Percentiles rank a stretch among this genome's conserved stretches.
Conservation (phyloP, 2,329 filamentous ascomycete species). For the Torrubiella hemipterigena region DNA sequence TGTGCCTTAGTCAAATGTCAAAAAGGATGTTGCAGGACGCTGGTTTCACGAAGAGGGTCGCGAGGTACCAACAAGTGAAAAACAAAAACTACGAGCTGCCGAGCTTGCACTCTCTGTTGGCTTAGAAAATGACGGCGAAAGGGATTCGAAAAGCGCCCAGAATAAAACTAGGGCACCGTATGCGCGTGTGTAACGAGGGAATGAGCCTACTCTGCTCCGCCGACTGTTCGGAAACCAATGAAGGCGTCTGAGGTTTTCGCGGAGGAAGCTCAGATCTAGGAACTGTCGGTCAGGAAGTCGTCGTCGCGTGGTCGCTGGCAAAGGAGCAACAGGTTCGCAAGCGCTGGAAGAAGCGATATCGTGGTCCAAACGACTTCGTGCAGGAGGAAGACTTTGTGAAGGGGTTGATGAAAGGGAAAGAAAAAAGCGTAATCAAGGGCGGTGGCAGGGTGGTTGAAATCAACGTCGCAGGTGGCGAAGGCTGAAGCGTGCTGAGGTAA, state of each 20-base stretch:
- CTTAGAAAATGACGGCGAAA: too few species aligned
- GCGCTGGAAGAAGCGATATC: constrained; percentile 8
- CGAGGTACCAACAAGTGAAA: too few species aligned
- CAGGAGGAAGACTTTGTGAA: constrained; percentile 16
- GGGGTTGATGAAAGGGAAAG: constrained; percentile 14
- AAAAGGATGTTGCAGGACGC: too few species aligned
- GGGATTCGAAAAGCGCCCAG: neutral
- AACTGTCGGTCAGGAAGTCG: constrained; percentile 24
- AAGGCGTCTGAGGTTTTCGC: constrained; percentile 47
- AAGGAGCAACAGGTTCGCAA: constrained; percentile 6
- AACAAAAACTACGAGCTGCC: too few species aligned
- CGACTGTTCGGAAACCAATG: constrained; percentile 42
- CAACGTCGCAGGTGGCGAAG: too few species aligned
- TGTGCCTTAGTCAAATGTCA: too few species aligned
- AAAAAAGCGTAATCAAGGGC: too few species aligned
- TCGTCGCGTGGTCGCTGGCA: constrained; percentile 11
- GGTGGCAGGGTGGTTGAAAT: too few species aligned
- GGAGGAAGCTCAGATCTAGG: constrained; percentile 20
- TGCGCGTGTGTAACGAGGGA: constrained; percentile 7
- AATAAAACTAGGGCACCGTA: constrained; percentile 1
- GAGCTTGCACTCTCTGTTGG: too few species aligned
- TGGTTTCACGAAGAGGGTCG: too few species aligned
- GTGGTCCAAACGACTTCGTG: constrained; percentile 22
- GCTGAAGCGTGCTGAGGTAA: too few species aligned
- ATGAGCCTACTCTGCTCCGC: constrained; percentile 15